These are phyloP conservation scores for Ganoderma resinaceum DNA, from an alignment of 1,284 basidiomycete species.

Conservation along the genomic window DNA sequence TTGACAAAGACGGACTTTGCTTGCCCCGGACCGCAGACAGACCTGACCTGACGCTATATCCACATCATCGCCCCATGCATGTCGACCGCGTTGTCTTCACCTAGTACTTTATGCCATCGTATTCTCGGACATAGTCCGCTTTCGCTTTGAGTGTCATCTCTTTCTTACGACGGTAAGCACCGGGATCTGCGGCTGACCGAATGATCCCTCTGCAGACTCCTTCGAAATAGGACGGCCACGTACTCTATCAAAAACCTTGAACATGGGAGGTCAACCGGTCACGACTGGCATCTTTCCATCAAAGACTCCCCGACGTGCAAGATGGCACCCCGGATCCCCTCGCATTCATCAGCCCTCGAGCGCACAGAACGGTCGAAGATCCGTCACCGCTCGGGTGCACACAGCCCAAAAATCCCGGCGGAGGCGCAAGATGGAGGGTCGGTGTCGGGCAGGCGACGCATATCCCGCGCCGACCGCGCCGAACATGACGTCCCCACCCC, in stretches of 20 bases:
- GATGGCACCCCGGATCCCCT: slow-evolving; percentile 34
- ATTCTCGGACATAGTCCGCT: slow-evolving; percentile 15
- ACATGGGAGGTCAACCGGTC: neutral
- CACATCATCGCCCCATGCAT: slow-evolving; percentile 26
- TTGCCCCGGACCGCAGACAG: slow-evolving; percentile 21
- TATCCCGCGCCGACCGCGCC: neutral
- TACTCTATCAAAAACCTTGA: neutral
- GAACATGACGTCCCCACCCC: slow-evolving; percentile 23
- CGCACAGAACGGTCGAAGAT: slow-evolving; percentile 26
- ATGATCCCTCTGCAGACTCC: neutral
- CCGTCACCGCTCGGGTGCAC: slow-evolving; percentile 36
- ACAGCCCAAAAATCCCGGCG: slow-evolving; percentile 25
- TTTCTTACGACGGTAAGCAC: neutral
- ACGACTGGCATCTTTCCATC: neutral
- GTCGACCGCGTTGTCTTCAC: slow-evolving; percentile 18
- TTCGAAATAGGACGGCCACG: neutral
- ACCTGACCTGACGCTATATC: slow-evolving; percentile 19
- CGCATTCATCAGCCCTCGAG: slow-evolving; percentile 27
- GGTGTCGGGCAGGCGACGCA: neutral
- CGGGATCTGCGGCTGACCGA: slow-evolving; percentile 11
- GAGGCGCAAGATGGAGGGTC: neutral
- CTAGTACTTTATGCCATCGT: slow-evolving; percentile 31
- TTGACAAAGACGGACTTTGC: slow-evolving; percentile 5
- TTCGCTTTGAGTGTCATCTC: neutral
- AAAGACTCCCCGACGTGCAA: neutral